phyloP scores from a whole-genome alignment of 2,329 filamentous ascomycete genomes.

The Colletotrichum karsti region DNA sequence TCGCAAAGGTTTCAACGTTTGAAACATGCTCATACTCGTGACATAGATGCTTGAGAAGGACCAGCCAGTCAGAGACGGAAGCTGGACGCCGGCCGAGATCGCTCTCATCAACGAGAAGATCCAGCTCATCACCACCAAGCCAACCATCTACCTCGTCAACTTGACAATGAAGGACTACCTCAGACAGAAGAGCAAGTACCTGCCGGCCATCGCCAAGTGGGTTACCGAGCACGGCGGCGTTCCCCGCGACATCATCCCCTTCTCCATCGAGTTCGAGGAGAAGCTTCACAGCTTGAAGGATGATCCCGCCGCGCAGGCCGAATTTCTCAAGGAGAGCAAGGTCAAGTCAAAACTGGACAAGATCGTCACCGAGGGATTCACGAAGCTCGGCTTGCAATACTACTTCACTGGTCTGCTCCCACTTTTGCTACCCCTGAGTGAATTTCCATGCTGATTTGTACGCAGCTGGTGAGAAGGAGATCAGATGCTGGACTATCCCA shows the following conservation, averaged over 20 bases:
- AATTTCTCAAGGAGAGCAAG: conserved; percentile 49
- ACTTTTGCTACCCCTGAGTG: neutral
- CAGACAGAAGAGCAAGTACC: conserved; percentile 55
- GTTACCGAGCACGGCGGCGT: conserved; percentile 52
- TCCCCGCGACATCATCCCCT: conserved; percentile 50
- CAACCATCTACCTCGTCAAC: conserved; percentile 54
- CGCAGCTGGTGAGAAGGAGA: conserved; percentile 52
- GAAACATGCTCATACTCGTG: conserved; percentile 10
- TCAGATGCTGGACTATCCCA: conserved; percentile 53
- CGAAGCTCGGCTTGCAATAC: conserved; percentile 52
- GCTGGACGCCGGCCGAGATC: conserved; percentile 52
- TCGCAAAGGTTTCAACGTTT: neutral
- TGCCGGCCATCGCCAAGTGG: conserved; percentile 53
- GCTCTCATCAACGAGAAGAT: conserved; percentile 55
- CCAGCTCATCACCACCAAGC: conserved; percentile 54
- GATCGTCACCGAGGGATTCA: conserved; percentile 53
- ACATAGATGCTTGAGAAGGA: conserved; percentile 47
- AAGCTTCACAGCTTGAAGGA: conserved; percentile 48
- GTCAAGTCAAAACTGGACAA: conserved; percentile 51
- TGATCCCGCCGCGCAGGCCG: conserved; percentile 41
- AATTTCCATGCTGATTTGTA: conserved; percentile 7
- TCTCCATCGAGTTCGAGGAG: conserved; percentile 55
- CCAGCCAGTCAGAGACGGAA: conserved; percentile 50
- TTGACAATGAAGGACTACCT: conserved; percentile 57
- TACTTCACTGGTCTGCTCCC: conserved; percentile 48